Evolutionary conservation across 2,329 filamentous ascomycete species (phyloP), one percentile per base, ranked within the genome.

Genomic region (Chrysoporthe austroafricana): DNA sequence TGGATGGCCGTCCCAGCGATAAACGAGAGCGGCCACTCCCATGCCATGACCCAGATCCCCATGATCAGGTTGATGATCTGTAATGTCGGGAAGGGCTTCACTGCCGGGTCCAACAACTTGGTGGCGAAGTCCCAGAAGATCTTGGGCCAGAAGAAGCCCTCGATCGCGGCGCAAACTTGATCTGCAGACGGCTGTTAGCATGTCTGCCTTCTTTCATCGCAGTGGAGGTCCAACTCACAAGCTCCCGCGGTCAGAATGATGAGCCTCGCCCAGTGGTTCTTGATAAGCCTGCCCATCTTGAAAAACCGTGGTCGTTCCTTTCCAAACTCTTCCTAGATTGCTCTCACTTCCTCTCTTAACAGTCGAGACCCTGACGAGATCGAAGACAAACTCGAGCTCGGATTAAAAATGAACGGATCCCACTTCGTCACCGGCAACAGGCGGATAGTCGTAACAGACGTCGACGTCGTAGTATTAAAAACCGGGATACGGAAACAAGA

Each of bases 51-150:
- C 71, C 91, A 77, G 68, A 98, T 73, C 18, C 93, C 94, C 75
- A 97, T 85, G 57, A 97, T 32, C 34, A 99, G 83, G 76, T 99
- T 99, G 81, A 98, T 85, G 75, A 91, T 92, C 78, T 99, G 96
- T 18, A 99, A 84, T 62, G 94, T 84, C 1, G 96, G 96, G n/a
- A 96, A 79, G 0, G 95, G 95, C 75, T 91, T 94, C 70, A 98
- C 93, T 61, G 91, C 92, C 66, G 83, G 85, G 77, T 99, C 93
- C 73, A 99, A 89, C 74, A 93, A 94, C 76, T 93, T 94, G 69
- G 95, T 97, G 72, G 96, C 81, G 79, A 97, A 97, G 80, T 99
- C 96, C 91, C 92, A 99, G 82, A 99, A 97, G 77, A 99, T 91
- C 80, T 99, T 99, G 72, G 96, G 96, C 94, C 94, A 99, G 87